A percentile compares a stretch with the other conserved stretches of the same genome.
Evolutionary conservation across 108 stramenopile species (phyloP).

Genomic region (Cyclotella cryptica): DNA sequence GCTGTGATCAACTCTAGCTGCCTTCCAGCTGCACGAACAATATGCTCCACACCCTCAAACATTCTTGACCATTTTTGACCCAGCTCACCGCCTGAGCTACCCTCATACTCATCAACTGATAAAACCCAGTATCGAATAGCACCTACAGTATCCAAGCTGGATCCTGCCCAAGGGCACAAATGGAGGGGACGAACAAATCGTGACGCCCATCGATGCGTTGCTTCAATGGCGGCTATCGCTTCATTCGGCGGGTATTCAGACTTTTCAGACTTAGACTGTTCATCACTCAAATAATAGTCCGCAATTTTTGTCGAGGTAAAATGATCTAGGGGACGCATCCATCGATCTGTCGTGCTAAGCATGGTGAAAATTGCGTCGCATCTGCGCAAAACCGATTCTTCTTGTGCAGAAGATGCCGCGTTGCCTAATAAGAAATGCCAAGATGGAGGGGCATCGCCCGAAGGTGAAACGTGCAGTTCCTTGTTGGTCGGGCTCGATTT

Average conservation of each 20-base stretch:
- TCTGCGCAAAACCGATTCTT: not conserved
- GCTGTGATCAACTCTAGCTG: conserved; percentile 31
- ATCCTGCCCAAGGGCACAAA: conserved; percentile 78
- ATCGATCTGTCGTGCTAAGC: conserved; percentile 4
- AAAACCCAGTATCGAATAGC: conserved; percentile 70
- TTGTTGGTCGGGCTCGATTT: no score
- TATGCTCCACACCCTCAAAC: conserved; percentile 31
- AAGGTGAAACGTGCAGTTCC: no score
- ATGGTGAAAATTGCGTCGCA: conserved; percentile 2
- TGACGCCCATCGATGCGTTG: conserved; percentile 64
- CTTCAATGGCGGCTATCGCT: conserved; percentile 41
- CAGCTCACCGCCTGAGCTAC: not conserved
- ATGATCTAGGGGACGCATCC: not conserved
- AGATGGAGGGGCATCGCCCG: no score
- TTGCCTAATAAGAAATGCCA: not conserved
- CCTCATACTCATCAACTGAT: conserved; percentile 9
- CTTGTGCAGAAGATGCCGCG: not conserved
- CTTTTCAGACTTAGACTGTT: not conserved
- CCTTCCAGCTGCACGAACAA: conserved; percentile 29
- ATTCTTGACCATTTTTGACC: not conserved
- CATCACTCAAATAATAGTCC: not conserved
- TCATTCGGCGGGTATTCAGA: conserved; percentile 30
- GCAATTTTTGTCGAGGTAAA: not conserved
- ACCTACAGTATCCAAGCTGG: conserved; percentile 48
- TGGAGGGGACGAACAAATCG: conserved; percentile 66